These are phyloP conservation scores for Monosporascus sp. DNA, from an alignment of 2,329 filamentous ascomycete genomes.

Conservation along the genomic window DNA sequence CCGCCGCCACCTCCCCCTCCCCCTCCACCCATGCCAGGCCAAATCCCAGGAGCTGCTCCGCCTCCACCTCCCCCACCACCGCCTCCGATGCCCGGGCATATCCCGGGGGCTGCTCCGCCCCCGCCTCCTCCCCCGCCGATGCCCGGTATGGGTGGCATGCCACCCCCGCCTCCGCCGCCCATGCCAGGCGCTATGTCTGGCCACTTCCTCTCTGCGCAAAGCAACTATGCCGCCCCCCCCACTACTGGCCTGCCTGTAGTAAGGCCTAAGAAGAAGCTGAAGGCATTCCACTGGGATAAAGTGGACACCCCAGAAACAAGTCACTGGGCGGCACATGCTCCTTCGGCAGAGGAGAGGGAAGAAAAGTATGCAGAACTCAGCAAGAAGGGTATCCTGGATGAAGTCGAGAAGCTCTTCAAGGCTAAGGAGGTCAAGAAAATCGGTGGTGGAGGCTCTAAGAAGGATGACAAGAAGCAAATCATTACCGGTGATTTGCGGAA, in stretches of 20 bases:
- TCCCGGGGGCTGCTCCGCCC: conserved; percentile 29
- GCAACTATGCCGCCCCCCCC: conserved; percentile 47
- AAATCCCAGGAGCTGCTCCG: conserved; percentile 23
- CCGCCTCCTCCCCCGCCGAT: conserved; percentile 43
- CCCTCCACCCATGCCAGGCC: conserved; percentile 20
- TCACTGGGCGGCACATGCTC: conserved; percentile 84
- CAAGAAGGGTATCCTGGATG: conserved; percentile 90
- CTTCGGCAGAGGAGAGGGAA: conserved; percentile 84
- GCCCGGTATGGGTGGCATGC: conserved; percentile 39
- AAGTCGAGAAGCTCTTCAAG: conserved; percentile 96
- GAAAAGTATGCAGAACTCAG: conserved; percentile 94
- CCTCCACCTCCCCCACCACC: conserved; percentile 36
- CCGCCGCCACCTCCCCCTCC: conserved; percentile 35
- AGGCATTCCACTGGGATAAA: conserved; percentile 99
- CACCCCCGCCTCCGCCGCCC: conserved; percentile 53
- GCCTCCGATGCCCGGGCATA: conserved; percentile 26
- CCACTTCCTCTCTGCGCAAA: conserved; percentile 67
- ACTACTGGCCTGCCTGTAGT: conserved; percentile 72
- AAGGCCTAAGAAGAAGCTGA: conserved; percentile 97
- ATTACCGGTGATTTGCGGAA: conserved; percentile 88
- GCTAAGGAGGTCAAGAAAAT: conserved; percentile 93
- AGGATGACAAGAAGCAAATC: conserved; percentile 95
- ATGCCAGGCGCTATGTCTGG: conserved; percentile 67
- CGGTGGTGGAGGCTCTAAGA: conserved; percentile 66
- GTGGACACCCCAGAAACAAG: conserved; percentile 88